Percentiles rank a stretch among this genome's conserved stretches.
These are phyloP conservation scores for Detonula confervacea DNA, from an alignment of 352 stramenopile species.

Conservation along the genomic window DNA sequence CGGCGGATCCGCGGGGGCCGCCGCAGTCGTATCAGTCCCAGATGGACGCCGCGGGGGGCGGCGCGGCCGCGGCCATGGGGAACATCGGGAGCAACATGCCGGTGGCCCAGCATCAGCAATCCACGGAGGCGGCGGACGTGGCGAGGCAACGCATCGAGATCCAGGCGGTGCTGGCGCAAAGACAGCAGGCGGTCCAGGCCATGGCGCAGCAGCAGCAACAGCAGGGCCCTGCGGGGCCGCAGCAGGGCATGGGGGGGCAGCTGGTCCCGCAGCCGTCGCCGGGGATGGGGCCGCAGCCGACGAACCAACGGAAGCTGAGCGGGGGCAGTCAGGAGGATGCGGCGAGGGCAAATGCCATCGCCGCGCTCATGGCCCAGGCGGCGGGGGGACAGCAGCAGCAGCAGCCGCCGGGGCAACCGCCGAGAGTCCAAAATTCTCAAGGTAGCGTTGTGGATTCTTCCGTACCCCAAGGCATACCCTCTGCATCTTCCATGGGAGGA, in stretches of 20 bases:
- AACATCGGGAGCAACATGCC: background rate
- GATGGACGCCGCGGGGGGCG: constrained; percentile 24
- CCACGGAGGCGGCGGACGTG: constrained; percentile 36
- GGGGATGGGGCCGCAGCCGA: no score
- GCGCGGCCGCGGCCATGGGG: background rate
- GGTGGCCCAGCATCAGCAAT: background rate
- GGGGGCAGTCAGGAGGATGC: constrained; percentile 28
- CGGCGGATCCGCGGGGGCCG: constrained; percentile 6
- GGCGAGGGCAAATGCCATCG: constrained; percentile 31
- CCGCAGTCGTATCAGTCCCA: constrained; percentile 39
- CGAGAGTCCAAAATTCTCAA: no score
- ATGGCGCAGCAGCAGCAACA: constrained; percentile 48
- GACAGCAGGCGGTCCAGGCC: constrained; percentile 51
- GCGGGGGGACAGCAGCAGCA: background rate
- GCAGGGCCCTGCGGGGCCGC: constrained; percentile 11
- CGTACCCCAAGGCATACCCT: no score
- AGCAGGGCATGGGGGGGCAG: constrained; percentile 44
- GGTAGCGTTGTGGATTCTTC: no score
- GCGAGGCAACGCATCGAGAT: constrained; percentile 40
- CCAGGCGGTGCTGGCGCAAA: constrained; percentile 52
- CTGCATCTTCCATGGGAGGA: constrained; percentile 7
- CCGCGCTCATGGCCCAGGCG: constrained; percentile 33
- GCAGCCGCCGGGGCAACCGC: constrained; percentile 1
- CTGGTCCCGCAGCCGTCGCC: no score
- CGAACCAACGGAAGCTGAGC: constrained; percentile 29